Base-by-base conservation (phyloP, 1,139 yeast genomes). In the Cylindricascospora bacillispora region DNA sequence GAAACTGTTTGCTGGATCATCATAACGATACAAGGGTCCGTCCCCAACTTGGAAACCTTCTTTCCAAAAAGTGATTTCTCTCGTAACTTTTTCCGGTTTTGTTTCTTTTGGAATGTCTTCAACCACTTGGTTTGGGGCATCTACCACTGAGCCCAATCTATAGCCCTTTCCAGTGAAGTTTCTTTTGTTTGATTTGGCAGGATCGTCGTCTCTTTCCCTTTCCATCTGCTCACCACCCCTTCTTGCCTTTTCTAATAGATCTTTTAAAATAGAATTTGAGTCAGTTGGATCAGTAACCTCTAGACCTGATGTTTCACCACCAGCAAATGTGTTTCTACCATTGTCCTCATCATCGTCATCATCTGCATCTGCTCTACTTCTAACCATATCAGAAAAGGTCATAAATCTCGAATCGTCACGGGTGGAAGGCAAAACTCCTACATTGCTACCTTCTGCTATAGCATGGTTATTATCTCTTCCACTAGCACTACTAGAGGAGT, bases 41-140 rank as follows among this genome's bases (percentile, higher is more conserved):
- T 85, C 93, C 13, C 89, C 97, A 18, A 89, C 86, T 33, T 85
- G 82, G 57, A 92, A 89, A 2, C 98, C 98, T 50, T 89, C 92
- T 44, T 75, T 76, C 98, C 98, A 89, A 54, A 89, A 89, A 0
- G 93, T 83, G 39, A 92, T 77, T 31, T 77, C 78, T 47, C 93
- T 65, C 12, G 67, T 65, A 5, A 74, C 92, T 30, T 57, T 60
- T 34, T 56, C 56, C 9, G 52, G 50, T 13, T 34, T 26, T 5
- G 36, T 27, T 3, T 59, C 55, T 26, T 49, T 52, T 1, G 49
- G 44, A 26, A 50, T 38, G 6, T 44, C 45, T 25, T 57, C 59
- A 13, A 54, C 45, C 2, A 48, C 47, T 32, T 45, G 47, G 5
- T 55, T 54, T 26, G 64, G 67, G 7, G 77, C 72, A 16, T 43